A percentile compares a stretch with the other conserved stretches of the same genome.
These are phyloP conservation scores for Botrytis porri DNA, from an alignment of 2,329 filamentous ascomycete genomes.

Conservation along the genomic window DNA sequence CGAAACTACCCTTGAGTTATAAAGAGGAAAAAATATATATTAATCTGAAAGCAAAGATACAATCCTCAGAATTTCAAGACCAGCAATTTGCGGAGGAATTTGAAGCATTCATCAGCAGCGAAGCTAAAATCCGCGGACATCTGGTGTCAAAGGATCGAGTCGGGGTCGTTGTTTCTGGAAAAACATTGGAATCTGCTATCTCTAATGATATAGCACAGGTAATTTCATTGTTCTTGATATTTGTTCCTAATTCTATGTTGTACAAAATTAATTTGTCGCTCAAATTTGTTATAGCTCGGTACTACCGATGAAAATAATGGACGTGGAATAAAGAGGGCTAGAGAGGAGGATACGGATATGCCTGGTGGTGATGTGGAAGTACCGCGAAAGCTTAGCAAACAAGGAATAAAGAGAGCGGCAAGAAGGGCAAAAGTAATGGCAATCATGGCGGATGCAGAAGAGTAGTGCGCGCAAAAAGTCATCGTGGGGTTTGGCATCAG, in stretches of 20 bases:
- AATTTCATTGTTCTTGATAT: background rate
- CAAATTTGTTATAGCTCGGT: background rate
- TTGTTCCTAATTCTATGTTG: rapidly evolving
- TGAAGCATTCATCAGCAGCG: background rate
- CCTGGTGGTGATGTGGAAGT: background rate
- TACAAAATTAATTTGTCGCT: background rate
- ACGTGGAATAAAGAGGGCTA: background rate
- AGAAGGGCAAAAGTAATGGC: background rate
- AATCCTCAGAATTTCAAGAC: rapidly evolving
- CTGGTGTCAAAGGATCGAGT: background rate
- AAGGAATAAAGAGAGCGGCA: background rate
- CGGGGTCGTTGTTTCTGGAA: too few species aligned
- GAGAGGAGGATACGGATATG: background rate
- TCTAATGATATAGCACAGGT: background rate
- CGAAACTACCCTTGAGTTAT: background rate
- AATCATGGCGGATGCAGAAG: rapidly evolving
- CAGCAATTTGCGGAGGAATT: background rate
- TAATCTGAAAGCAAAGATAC: background rate
- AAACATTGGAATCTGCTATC: background rate
- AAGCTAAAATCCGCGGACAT: too few species aligned
- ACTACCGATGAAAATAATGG: background rate
- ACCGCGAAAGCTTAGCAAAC: background rate
- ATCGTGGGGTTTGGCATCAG: background rate
- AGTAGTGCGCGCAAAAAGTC: background rate
- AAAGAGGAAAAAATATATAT: background rate